phyloP scores from a whole-genome alignment of 2,329 filamentous ascomycete species.

The Fusarium coffeatum region DNA sequence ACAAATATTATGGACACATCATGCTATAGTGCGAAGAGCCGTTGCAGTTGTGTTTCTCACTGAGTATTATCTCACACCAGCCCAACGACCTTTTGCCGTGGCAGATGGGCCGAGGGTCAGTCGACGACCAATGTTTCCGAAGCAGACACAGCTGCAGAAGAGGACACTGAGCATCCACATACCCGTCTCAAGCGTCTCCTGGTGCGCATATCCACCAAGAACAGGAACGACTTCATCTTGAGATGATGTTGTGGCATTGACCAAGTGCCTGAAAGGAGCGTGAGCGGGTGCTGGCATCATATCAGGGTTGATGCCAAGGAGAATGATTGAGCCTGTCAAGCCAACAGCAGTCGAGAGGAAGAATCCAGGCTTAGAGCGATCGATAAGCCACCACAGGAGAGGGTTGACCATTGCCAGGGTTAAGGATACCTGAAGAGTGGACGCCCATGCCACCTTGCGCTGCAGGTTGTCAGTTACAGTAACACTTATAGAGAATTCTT shows the following conservation, averaged over 20 bases:
- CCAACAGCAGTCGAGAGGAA: constrained; percentile 81
- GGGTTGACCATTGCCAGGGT: constrained; percentile 93
- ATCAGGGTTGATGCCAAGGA: constrained; percentile 81
- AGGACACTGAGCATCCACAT: constrained; percentile 94
- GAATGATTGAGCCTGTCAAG: constrained; percentile 75
- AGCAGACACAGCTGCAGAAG: constrained; percentile 94
- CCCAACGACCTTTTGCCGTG: constrained; percentile 59
- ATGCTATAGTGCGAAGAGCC: constrained; percentile 6
- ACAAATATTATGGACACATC: constrained; percentile 17
- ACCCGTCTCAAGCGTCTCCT: constrained; percentile 75
- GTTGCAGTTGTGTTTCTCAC: neutral
- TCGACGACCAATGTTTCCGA: constrained; percentile 92
- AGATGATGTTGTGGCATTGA: constrained; percentile 17
- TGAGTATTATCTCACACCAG: constrained; percentile 52
- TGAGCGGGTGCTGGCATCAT: constrained; percentile 76
- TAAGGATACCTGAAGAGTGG: constrained; percentile 90
- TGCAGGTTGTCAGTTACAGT: constrained; percentile 52
- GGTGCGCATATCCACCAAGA: constrained; percentile 66
- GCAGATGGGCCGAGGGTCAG: constrained; percentile 68
- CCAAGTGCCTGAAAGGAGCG: constrained; percentile 43
- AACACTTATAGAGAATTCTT: neutral
- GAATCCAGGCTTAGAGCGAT: constrained; percentile 87
- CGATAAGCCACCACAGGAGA: constrained; percentile 94
- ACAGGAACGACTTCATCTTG: constrained; percentile 27
- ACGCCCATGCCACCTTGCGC: constrained; percentile 93